Conservation (phyloP, 2,329 filamentous ascomycete species). For the Blastomyces parvus region DNA sequence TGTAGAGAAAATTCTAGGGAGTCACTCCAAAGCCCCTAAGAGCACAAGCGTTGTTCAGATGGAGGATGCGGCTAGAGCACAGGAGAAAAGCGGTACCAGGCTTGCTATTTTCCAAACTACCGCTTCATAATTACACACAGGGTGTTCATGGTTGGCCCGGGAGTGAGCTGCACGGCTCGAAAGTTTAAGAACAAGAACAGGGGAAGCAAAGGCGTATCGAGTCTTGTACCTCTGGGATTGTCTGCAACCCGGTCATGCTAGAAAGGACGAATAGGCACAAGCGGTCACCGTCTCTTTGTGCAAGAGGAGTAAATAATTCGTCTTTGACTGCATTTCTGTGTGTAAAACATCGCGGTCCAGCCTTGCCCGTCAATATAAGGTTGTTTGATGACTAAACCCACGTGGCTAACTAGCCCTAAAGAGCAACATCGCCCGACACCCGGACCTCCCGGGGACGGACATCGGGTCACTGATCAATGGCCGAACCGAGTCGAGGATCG, state of each 20-base stretch:
- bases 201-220: too few relatives aligned
- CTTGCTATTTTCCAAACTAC: not conserved
- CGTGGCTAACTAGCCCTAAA: not conserved
- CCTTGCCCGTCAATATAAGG: not conserved
- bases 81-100: not conserved
- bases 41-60: not conserved
- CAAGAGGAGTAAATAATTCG: too few relatives aligned
- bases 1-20: not conserved
- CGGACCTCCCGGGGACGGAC: too few relatives aligned
- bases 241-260: not conserved
- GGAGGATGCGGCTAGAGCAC: not conserved
- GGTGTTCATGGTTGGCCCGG: not conserved
- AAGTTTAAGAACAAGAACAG: slow-evolving; percentile 1
- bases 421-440: too few relatives aligned
- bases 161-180: not conserved
- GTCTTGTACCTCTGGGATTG: not conserved
- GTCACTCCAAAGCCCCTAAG: not conserved
- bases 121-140: not conserved
- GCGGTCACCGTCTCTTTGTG: too few relatives aligned
- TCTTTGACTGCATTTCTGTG: not conserved
- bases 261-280: not conserved
- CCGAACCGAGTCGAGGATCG: not conserved
- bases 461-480: too few relatives aligned
- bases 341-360: not conserved
- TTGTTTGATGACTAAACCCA: not conserved